Conservation (phyloP, 179 eudicot species). For the Heliamphora ciliata region DNA sequence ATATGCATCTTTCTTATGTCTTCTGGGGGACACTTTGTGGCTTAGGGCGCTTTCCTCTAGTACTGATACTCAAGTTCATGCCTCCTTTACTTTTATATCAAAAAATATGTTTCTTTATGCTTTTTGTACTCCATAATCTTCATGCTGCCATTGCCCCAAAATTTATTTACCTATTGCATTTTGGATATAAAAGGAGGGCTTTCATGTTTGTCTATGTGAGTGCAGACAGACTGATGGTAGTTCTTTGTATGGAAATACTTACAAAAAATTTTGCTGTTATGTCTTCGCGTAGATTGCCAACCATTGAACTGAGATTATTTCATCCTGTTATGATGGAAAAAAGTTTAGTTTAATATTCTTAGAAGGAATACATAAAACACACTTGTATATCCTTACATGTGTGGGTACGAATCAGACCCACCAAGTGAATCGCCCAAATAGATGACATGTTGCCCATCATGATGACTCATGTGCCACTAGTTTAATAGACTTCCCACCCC, state of each 20-base stretch:
- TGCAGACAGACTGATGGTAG: background rate
- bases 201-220: background rate
- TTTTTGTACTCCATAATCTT: background rate
- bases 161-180: background rate
- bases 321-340: background rate
- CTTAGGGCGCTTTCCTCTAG: too few relatives aligned
- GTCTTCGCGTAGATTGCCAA: background rate
- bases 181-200: background rate
- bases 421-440: too few relatives aligned
- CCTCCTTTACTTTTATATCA: too few relatives aligned
- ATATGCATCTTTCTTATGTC: background rate
- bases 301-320: background rate
- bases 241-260: background rate
- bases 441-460: too few relatives aligned
- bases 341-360: background rate
- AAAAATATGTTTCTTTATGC: too few relatives aligned
- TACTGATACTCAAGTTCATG: too few relatives aligned
- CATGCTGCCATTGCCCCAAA: background rate
- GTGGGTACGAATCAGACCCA: too few relatives aligned
- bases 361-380: too few relatives aligned
- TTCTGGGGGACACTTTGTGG: too few relatives aligned
- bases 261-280: background rate
- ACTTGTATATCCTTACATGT: too few relatives aligned
- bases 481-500: too few relatives aligned
- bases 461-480: too few relatives aligned